Evolutionary conservation across 176 grass and related monocot genomes (phyloP), one percentile per base, ranked within the genome.

Genomic region (Pontederia paniculata): DNA sequence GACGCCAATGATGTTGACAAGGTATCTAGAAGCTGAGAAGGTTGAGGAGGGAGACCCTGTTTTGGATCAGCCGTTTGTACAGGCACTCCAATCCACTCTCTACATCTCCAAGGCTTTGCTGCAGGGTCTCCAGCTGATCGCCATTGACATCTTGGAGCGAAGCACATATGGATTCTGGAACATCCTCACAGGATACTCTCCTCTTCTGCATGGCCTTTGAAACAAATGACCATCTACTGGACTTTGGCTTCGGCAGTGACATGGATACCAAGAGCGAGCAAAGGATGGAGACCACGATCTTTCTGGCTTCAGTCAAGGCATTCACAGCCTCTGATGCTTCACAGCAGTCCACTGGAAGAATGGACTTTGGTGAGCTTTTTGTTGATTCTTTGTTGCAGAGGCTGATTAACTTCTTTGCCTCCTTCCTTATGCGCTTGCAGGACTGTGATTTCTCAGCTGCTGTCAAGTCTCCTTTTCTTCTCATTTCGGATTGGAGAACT

Each of bases 201-300:
- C 25, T 59, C 46, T 42, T 71, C 15, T 21, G 55, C 9, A 56
- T 15, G 16, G 17, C 12, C 17, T 43, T 71, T 12, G 43, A 43
- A 50, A 56, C 5, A 20, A 59, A 21, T 41, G 46, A 42, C 68
- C 68, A 60, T 16, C 55, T 71, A 10, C 42, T 47, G 10, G 23
- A 11, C 57, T 71, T 71, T 3, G 1, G 46, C 12, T 22, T 71
- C 6, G 47, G 15, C 25, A 16, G 50, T n/a, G 45, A 28, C 45
- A 10, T 21, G 8, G 56, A 60, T 17, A 60, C 9, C 12, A 71
- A 19, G 21, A 9, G 12, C 2, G 51, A 18, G 5, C 7, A 16
- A 22, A 71, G 69, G 12, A 71, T 21, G 43, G 48, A 60, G 48
- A 52, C 19, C 25, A 47, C 44, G 48, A 61, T 18, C 19, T 61